phyloP scores from a whole-genome alignment of 768 basidiomycete genomes.

The Rhizopogon vulgaris region DNA sequence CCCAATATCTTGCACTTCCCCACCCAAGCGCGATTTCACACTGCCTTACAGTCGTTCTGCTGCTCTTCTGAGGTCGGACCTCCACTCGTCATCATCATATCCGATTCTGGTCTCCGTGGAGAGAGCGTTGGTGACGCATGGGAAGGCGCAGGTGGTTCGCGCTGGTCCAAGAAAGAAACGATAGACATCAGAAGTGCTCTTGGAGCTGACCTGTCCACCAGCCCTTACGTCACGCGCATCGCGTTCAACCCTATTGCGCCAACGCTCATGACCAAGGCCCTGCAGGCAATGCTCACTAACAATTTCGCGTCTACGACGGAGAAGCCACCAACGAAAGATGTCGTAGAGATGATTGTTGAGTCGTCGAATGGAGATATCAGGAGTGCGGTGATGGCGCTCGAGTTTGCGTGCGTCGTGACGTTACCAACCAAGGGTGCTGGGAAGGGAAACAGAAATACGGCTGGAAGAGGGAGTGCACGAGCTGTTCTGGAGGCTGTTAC shows the following conservation, averaged over 20 bases:
- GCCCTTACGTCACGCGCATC: conserved; percentile 76
- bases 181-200: conserved; percentile 68
- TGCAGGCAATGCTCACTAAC: conserved; percentile 49
- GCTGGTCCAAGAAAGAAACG: conserved; percentile 47
- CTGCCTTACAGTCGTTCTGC: conserved; percentile 53
- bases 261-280: conserved; percentile 75
- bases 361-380: conserved; percentile 88
- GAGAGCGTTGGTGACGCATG: conserved; percentile 46
- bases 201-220: conserved; percentile 59
- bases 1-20: conserved; percentile 80
- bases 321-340: conserved; percentile 51
- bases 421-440: conserved; percentile 19
- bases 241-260: conserved; percentile 87
- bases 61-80: conserved; percentile 22
- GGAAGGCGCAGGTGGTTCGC: conserved; percentile 35
- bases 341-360: conserved; percentile 69
- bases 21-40: conserved; percentile 70
- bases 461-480: conserved; percentile 12
- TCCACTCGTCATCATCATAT: conserved; percentile 80
- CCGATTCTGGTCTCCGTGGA: conserved; percentile 76
- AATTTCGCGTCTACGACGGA: conserved; percentile 37
- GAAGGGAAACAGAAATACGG: conserved; percentile 26
- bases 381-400: conserved; percentile 87
- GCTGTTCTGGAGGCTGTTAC: conserved; percentile 68
- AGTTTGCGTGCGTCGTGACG: conserved; percentile 67